Conservation (phyloP, 1,284 basidiomycete species). For the Bondarzewia mesenterica region DNA sequence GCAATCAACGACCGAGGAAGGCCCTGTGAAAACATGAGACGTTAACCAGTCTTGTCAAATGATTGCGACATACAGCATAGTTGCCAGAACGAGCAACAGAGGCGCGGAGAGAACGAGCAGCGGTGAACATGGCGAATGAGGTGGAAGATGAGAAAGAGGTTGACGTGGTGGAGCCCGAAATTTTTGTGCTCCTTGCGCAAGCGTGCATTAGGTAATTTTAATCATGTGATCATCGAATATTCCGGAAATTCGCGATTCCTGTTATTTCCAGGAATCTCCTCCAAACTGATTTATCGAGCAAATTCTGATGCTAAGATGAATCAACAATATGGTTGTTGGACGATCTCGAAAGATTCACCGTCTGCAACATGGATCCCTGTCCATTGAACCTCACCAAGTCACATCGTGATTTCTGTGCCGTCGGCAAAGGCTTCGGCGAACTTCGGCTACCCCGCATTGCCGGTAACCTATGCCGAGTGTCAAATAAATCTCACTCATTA, state of each 20-base stretch:
- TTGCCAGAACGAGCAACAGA: constrained; percentile 52
- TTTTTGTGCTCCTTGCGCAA: constrained; percentile 24
- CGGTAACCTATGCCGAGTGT: too few species aligned
- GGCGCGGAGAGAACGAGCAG: constrained; percentile 51
- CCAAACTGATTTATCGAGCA: too few species aligned
- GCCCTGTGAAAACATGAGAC: constrained; percentile 32
- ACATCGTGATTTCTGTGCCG: too few species aligned
- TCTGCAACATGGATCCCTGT: too few species aligned
- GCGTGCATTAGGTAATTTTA: neutral
- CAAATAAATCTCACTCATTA: too few species aligned
- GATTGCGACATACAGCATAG: constrained; percentile 47
- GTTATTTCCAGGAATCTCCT: too few species aligned
- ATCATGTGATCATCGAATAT: constrained; percentile 3
- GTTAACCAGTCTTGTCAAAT: too few species aligned
- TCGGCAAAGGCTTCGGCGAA: neutral
- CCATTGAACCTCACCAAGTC: too few species aligned
- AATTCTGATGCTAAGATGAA: too few species aligned
- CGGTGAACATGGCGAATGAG: constrained; percentile 43
- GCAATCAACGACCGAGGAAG: constrained; percentile 64
- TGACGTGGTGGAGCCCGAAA: constrained; percentile 24
- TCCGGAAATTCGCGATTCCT: constrained; percentile 2
- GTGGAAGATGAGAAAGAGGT: constrained; percentile 24
- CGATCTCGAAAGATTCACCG: too few species aligned
- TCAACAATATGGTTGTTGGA: too few species aligned
- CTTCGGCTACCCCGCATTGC: neutral